These are phyloP conservation scores for Neofusicoccum kwambonambiense DNA, from an alignment of 2,329 filamentous ascomycete genomes.

Conservation along the genomic window DNA sequence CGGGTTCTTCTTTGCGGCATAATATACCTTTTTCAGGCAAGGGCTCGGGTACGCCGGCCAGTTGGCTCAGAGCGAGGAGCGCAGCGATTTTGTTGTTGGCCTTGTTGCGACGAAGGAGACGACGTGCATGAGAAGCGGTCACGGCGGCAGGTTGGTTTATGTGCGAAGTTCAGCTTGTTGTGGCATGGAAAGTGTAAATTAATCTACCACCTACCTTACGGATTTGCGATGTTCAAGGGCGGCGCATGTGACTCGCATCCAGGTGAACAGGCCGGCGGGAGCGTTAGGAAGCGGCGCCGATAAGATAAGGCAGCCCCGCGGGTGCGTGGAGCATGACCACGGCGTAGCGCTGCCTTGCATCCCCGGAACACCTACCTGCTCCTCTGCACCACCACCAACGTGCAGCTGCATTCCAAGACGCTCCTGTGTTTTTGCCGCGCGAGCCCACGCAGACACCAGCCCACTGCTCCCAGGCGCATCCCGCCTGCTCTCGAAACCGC, in stretches of 20 bases:
- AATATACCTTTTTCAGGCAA: constrained; percentile 17
- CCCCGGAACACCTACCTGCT: constrained; percentile 10
- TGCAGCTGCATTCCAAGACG: background rate
- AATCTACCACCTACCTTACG: constrained; percentile 10
- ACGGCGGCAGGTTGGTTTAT: constrained; percentile 4
- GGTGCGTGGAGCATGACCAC: constrained; percentile 18
- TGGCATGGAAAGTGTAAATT: constrained; percentile 18
- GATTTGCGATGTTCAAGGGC: background rate
- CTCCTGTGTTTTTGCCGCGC: background rate
- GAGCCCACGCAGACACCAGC: background rate
- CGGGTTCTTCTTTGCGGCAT: constrained; percentile 17
- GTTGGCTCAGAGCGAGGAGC: constrained; percentile 15
- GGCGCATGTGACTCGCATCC: constrained; percentile 1
- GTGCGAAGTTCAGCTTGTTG: constrained; percentile 2
- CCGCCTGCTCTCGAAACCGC: background rate
- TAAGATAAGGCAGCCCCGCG: constrained; percentile 14
- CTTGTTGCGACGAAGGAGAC: constrained; percentile 6
- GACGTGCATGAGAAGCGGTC: constrained; percentile 7
- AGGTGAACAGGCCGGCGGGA: background rate
- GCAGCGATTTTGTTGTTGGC: constrained; percentile 10
- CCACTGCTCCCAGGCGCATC: background rate
- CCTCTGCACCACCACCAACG: background rate
- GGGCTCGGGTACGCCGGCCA: constrained; percentile 12
- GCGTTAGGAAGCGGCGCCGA: background rate
- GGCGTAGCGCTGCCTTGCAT: constrained; percentile 14